Percentiles rank a stretch among this genome's conserved stretches.
Evolutionary conservation across 768 basidiomycete genomes (phyloP).

Genomic region (Hypholoma fasciculare): DNA sequence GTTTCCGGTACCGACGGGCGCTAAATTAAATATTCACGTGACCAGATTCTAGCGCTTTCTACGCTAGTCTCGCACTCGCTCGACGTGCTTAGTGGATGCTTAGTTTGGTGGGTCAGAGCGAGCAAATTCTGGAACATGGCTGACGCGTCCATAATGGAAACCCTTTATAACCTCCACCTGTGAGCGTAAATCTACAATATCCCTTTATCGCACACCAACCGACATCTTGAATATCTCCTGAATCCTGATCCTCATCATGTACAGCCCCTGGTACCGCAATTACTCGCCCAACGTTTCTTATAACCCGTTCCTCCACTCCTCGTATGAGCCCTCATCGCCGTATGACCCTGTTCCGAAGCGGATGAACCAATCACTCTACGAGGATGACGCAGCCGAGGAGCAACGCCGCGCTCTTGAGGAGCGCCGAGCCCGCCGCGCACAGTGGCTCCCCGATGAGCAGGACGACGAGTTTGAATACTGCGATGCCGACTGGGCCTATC

Average conservation of each 20-base stretch:
- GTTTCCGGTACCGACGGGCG: too few relatives aligned
- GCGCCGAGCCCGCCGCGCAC: conserved; percentile 33
- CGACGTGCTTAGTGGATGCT: too few relatives aligned
- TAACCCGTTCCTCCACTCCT: conserved; percentile 26
- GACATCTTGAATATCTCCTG: neutral
- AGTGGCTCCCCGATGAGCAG: conserved; percentile 42
- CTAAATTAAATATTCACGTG: too few relatives aligned
- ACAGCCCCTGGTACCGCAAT: conserved; percentile 22
- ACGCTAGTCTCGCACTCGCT: too few relatives aligned
- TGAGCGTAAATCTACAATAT: neutral
- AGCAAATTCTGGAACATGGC: too few relatives aligned
- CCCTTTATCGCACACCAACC: conserved; percentile 7
- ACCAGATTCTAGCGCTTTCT: too few relatives aligned
- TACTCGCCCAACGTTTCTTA: conserved; percentile 20
- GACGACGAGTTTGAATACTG: conserved; percentile 29
- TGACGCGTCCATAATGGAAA: too few relatives aligned
- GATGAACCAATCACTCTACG: conserved; percentile 8
- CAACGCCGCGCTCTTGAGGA: conserved; percentile 30
- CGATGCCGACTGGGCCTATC: conserved; percentile 8
- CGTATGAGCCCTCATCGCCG: conserved; percentile 19
- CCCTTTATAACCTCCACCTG: too few relatives aligned
- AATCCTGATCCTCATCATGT: conserved; percentile 25
- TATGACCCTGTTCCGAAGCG: neutral
- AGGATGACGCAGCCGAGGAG: conserved; percentile 18
- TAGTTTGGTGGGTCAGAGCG: too few relatives aligned